These are phyloP conservation scores for Emergomyces orientalis DNA, from an alignment of 2,329 filamentous ascomycete species.

Conservation along the genomic window DNA sequence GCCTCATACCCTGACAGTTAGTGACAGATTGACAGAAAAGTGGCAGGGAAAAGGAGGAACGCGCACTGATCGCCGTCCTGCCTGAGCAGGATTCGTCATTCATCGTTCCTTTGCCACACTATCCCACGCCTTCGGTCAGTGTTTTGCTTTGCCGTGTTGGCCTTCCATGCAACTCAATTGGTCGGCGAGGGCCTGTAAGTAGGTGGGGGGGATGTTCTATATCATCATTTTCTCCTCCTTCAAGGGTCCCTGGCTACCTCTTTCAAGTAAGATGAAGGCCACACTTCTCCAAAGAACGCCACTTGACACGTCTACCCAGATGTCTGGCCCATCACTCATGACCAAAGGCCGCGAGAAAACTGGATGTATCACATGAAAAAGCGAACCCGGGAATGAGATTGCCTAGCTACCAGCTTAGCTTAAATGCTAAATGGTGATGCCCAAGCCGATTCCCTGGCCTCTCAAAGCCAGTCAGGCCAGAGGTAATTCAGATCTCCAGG, in stretches of 20 bases:
- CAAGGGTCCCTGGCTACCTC: not conserved
- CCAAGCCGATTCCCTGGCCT: not conserved
- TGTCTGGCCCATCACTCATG: not conserved
- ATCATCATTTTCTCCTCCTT: not conserved
- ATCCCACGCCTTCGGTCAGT: not conserved
- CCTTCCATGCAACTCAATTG: not conserved
- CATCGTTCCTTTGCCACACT: not conserved
- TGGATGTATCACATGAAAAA: not conserved
- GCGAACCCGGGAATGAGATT: not conserved
- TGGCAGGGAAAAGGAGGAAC: not conserved
- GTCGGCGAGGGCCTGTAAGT: not conserved
- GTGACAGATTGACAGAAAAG: not conserved
- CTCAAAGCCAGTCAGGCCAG: not conserved
- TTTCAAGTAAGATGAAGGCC: not conserved
- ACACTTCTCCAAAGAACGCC: not conserved
- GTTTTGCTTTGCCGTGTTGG: not conserved
- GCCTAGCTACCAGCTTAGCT: not conserved
- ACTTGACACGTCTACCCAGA: not conserved
- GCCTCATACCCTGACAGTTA: not conserved
- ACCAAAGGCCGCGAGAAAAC: not conserved
- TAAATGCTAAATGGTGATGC: not conserved
- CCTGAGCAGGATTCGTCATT: not conserved
- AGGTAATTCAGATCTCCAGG: not conserved
- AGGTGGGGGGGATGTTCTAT: not conserved
- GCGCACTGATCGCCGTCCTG: not conserved